Base-by-base conservation (phyloP, 1,284 basidiomycete species). In the Apiotrichum siamense region DNA sequence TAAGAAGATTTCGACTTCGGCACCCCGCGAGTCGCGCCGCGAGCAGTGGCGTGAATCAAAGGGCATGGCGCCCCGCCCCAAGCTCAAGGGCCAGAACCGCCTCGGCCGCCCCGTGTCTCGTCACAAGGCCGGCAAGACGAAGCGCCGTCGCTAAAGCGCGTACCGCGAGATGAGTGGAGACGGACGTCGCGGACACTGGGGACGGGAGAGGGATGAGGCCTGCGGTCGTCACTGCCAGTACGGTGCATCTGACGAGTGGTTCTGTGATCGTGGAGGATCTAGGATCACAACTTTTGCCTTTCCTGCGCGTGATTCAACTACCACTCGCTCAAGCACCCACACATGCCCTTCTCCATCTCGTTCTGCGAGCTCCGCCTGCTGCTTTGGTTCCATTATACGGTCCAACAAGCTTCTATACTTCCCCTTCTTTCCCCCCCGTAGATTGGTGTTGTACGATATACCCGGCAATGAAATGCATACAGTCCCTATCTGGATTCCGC, bases 1-100 rank as follows among this genome's bases (percentile, higher is more conserved):
- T 23, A 67, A 64, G 55, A 73, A 73, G 57, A 61, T 75, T 49
- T 75, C 73, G 7, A 76, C 74, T 0, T 71, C 72, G 10, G 74
- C 65, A 9, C 61, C 67, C 15, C 63, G 70, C 26, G 63, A 63
- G 35, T 63, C 60, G 29, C 61, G 74, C 41, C 60, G 73, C n/a
- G 71, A 75, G 58, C 48, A 64, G 51, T 76, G 74, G 74, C 60
- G 73, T 48, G 54, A 59, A 47, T 58, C 62, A 39, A 74, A 73
- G 59, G 74, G 74, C 21, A 68, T 75, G 67, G 50, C 57, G 5
- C 56, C 64, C 3, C 60, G 67, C 31, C 65, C 66, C 17, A 69
- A 67, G 49, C 58, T 52, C 37, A 60, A 63, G 39, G 65, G 68
- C 12, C 49, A 63, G 54, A 72, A 69, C 58, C 44, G 50, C 25